Conservation (phyloP, 495 filamentous ascomycete genomes). For the Parathielavia hyrcaniae region DNA sequence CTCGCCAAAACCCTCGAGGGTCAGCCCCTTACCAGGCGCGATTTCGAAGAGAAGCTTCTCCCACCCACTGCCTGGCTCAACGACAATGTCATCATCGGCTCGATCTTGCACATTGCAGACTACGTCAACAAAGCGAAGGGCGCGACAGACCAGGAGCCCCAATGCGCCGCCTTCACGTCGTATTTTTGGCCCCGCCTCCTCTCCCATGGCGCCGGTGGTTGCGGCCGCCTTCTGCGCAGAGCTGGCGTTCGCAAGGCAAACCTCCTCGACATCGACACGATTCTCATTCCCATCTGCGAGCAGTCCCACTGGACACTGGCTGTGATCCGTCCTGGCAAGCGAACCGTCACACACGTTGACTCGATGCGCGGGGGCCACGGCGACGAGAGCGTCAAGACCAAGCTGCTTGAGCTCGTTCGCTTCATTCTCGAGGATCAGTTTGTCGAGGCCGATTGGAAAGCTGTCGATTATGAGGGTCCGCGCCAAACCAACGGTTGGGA, state of each 20-base stretch:
- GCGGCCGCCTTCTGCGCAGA: slow-evolving; percentile 30
- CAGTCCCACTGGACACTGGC: slow-evolving; percentile 58
- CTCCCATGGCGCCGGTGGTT: slow-evolving; percentile 43
- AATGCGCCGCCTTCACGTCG: slow-evolving; percentile 62
- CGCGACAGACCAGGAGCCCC: slow-evolving; percentile 48
- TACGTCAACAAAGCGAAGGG: slow-evolving; percentile 49
- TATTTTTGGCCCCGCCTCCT: slow-evolving; percentile 61
- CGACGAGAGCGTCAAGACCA: slow-evolving; percentile 18
- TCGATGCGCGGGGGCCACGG: slow-evolving; percentile 45
- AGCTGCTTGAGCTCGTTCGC: slow-evolving; percentile 48
- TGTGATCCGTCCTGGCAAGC: slow-evolving; percentile 57
- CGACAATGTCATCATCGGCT: slow-evolving; percentile 72
- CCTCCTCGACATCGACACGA: slow-evolving; percentile 40
- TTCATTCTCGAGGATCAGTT: slow-evolving; percentile 53
- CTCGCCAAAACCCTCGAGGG: slow-evolving; percentile 48
- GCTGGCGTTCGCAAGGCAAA: slow-evolving; percentile 34
- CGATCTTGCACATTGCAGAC: slow-evolving; percentile 54
- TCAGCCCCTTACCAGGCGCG: slow-evolving; percentile 50
- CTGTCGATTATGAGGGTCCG: slow-evolving; percentile 42
- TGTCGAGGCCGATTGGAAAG: slow-evolving; percentile 56
- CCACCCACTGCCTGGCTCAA: slow-evolving; percentile 62
- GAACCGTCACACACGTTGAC: slow-evolving; percentile 70
- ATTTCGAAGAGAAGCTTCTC: slow-evolving; percentile 55
- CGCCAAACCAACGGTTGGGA: slow-evolving; percentile 66
- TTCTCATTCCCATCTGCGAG: slow-evolving; percentile 44